These are phyloP conservation scores for Juncus inflexus DNA, from an alignment of 176 grass and related monocot species.

Conservation along the genomic window DNA sequence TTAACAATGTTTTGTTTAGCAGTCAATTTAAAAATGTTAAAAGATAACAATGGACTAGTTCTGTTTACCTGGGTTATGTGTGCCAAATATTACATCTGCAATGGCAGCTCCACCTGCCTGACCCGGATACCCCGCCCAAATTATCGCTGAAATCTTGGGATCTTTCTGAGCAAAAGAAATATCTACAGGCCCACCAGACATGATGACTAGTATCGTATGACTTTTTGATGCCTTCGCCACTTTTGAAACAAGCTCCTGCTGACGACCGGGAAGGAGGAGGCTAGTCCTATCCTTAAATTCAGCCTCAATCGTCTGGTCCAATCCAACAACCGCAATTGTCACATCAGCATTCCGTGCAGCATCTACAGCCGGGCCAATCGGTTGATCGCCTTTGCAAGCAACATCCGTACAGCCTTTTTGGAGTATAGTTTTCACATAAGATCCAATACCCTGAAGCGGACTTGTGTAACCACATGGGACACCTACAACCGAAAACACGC, in stretches of 20 bases:
- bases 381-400: slow-evolving; percentile 45
- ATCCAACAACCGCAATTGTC: slow-evolving; percentile 43
- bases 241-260: slow-evolving; percentile 60
- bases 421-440: slow-evolving; percentile 33
- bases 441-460: slow-evolving; percentile 48
- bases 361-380: slow-evolving; percentile 35
- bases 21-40: neutral
- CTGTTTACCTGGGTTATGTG: slow-evolving; percentile 53
- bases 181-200: slow-evolving; percentile 67
- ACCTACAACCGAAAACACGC: slow-evolving; percentile 8
- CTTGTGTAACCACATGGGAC: slow-evolving; percentile 60
- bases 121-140: slow-evolving; percentile 74
- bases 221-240: slow-evolving; percentile 58
- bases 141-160: slow-evolving; percentile 37
- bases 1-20: neutral
- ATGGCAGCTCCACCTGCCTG: slow-evolving; percentile 76
- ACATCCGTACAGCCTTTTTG: slow-evolving; percentile 57
- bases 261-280: slow-evolving; percentile 63
- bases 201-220: slow-evolving; percentile 46
- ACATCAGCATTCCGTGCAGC: slow-evolving; percentile 39
- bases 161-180: slow-evolving; percentile 60
- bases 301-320: slow-evolving; percentile 62
- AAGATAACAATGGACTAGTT: neutral
- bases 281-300: slow-evolving; percentile 38
- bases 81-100: slow-evolving; percentile 68